Conservation (phyloP, 108 stramenopile species). For the Pseudonitzschia multiseries region DNA sequence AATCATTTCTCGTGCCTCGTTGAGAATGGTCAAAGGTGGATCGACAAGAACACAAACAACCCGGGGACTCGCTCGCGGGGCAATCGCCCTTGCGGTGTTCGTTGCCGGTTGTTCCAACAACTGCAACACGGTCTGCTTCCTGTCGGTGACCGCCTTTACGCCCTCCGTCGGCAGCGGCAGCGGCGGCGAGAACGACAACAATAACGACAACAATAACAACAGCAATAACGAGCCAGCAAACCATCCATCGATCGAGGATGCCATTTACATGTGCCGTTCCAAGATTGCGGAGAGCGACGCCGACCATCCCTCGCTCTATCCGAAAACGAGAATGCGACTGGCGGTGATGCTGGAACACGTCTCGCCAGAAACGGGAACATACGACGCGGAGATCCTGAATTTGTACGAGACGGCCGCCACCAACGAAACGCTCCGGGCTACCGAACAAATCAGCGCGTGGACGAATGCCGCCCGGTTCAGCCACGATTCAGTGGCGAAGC, state of each 20-base stretch:
- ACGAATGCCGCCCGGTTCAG: background rate
- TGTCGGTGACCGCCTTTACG: background rate
- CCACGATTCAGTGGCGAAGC: background rate
- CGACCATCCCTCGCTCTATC: background rate
- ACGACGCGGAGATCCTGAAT: background rate
- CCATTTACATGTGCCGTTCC: background rate
- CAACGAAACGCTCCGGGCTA: background rate
- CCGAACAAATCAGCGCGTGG: background rate
- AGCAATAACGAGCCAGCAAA: background rate
- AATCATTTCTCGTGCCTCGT: too few species aligned
- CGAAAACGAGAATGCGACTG: slow-evolving; percentile 1
- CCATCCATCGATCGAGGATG: background rate
- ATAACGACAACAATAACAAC: too few species aligned
- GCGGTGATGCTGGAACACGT: background rate
- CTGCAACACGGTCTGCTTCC: background rate
- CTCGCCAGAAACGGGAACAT: background rate
- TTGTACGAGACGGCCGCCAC: background rate
- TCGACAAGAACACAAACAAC: too few species aligned
- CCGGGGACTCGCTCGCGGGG: too few species aligned
- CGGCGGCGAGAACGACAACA: background rate
- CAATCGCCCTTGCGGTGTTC: too few species aligned
- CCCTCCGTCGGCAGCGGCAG: background rate
- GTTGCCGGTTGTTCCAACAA: background rate
- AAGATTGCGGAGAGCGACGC: background rate
- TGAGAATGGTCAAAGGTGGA: too few species aligned